Percentiles rank a stretch among this genome's conserved stretches.
phyloP scores from a whole-genome alignment of 75 land plant genomes.

The Sequoiadendron giganteum region DNA sequence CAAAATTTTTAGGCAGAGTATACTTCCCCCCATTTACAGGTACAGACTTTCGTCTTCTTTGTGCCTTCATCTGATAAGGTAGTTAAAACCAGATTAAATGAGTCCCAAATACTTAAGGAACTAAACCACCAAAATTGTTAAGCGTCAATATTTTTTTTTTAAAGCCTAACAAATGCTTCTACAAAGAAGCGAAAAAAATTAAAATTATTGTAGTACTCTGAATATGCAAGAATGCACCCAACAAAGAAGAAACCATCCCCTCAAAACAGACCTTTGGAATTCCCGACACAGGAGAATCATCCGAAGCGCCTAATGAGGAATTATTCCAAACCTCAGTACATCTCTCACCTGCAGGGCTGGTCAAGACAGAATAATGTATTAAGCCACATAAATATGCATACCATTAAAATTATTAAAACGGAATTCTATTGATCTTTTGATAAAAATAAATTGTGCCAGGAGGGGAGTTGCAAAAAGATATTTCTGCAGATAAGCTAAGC shows the following conservation, averaged over 20 bases:
- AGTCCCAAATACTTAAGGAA: neutral
- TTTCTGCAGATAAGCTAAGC: neutral
- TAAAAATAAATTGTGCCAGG: neutral
- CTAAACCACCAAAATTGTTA: neutral
- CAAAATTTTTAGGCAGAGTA: neutral
- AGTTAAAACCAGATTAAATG: neutral
- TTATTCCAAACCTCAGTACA: neutral
- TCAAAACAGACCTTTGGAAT: slow-evolving; percentile 1
- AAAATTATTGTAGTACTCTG: neutral
- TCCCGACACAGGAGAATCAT: neutral
- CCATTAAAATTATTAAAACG: neutral
- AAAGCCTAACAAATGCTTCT: too few species aligned
- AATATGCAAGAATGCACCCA: slow-evolving; percentile 1
- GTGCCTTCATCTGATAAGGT: neutral
- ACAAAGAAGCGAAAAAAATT: too few species aligned
- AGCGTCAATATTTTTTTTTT: neutral
- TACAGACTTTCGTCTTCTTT: neutral
- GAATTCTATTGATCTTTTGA: neutral
- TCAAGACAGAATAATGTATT: neutral
- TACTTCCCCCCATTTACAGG: neutral
- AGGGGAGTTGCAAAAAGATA: neutral
- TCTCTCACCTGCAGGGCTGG: slow-evolving; percentile 2
- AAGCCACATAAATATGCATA: neutral
- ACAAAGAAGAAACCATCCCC: neutral
- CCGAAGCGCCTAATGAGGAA: neutral